These are phyloP conservation scores for Taphrina confusa DNA, from an alignment of 1,139 yeast species.

Conservation along the genomic window DNA sequence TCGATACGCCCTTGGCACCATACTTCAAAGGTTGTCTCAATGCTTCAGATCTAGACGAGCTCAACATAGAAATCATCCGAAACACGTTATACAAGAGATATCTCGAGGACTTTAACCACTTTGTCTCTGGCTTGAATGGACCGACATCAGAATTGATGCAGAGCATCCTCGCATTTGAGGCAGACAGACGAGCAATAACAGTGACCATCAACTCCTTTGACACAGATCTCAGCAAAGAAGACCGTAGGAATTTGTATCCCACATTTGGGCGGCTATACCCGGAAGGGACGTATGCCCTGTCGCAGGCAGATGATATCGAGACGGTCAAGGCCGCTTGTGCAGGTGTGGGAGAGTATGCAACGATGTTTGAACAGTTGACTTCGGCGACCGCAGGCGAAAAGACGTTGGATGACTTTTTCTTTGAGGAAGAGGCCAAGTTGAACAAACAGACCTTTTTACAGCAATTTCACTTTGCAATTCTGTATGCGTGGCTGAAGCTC, in stretches of 20 bases:
- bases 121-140: constrained; percentile 62
- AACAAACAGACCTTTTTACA: constrained; percentile 94
- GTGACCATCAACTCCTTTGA: constrained; percentile 86
- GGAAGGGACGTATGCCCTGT: constrained; percentile 65
- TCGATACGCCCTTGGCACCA: constrained; percentile 96
- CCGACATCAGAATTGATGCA: constrained; percentile 85
- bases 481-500: constrained; percentile 96
- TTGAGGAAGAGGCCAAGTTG: constrained; percentile 84
- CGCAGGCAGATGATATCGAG: constrained; percentile 82
- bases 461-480: constrained; percentile 73
- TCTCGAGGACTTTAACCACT: constrained; percentile 78
- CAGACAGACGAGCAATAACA: constrained; percentile 91
- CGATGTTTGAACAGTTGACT: constrained; percentile 58
- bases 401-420: constrained; percentile 89
- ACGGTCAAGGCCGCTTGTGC: constrained; percentile 74
- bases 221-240: constrained; percentile 71
- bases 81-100: constrained; percentile 90
- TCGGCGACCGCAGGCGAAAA: constrained; percentile 50
- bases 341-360: constrained; percentile 70
- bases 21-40: constrained; percentile 87
- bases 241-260: constrained; percentile 72
- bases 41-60: constrained; percentile 93
- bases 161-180: constrained; percentile 79
- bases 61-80: constrained; percentile 91
- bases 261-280: constrained; percentile 79